Evolutionary conservation across 495 filamentous ascomycete genomes (phyloP), one percentile per base, ranked within the genome.

Genomic region (Aspergillus haitiensis): DNA sequence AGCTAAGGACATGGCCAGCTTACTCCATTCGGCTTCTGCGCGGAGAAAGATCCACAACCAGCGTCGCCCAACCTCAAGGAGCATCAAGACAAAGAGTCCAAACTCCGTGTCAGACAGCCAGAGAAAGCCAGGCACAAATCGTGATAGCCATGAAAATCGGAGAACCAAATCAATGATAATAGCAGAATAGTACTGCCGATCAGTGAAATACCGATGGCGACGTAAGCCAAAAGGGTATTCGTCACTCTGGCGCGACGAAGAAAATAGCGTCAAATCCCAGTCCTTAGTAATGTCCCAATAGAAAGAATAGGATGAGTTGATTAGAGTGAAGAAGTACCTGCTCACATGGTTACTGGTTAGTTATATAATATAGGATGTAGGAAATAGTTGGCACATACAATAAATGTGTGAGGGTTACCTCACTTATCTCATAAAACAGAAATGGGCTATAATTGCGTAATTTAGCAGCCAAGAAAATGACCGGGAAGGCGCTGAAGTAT

Each of bases 21-120:
- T 65, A 85, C 91, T 82, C 88, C 88, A 96, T 78, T 98, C 94
- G 18, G 90, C 89, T 79, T 98, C 94, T 21, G 92, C 85, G 3
- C 94, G 84, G 70, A 98, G 92, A 74, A 98, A 97, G 47, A 94
- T 90, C 94, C 94, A 98, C 64, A 98, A 83, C 92, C 93, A 97
- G 15, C 94, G 82, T 42, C 94, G 83, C 16, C 88, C 80, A 7
- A 98, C 86, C 72, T 98, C 94, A 15, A 94, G 75, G 39, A 88
- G 77, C 76, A 97, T 87, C 62, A 97, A 83, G n/a, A 91, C 59
- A 70, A 96, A 98, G 39, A 98, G 86, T 3, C 86, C 85, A 51
- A 86, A 86, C 73, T 98, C 94, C 61, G 89, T 84, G 65, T 96
- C 91, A 61, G 87, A 86, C 40, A 94, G 83, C 71, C 88, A 87